Evolutionary conservation across 805 yeast genomes (phyloP).

Genomic region (Candida palmyrensis): DNA sequence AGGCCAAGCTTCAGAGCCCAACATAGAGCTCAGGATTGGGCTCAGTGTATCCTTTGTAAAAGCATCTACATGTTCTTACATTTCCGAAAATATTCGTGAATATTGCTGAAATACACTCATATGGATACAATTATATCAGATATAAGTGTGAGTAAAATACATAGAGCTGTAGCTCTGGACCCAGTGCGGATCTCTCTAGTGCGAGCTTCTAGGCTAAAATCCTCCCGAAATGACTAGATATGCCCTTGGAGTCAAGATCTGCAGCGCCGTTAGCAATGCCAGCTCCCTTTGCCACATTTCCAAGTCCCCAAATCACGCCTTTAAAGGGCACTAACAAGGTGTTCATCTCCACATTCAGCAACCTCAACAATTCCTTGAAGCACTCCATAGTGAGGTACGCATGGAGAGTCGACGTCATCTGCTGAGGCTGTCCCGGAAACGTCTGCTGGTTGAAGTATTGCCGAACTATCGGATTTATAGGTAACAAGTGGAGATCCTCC

Average conservation of each 20-base stretch:
- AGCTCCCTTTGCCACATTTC: slow-evolving; percentile 19
- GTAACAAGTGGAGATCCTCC: slow-evolving; percentile 60
- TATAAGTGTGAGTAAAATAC: no score
- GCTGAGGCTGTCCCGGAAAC: slow-evolving; percentile 24
- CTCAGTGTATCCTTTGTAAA: no score
- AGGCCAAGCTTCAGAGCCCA: no score
- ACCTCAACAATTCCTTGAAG: slow-evolving; percentile 49
- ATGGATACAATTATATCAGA: no score
- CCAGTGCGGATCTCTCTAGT: no score
- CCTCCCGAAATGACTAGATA: slow-evolving; percentile 27
- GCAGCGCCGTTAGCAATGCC: slow-evolving; percentile 16
- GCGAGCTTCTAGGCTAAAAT: no score
- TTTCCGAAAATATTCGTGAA: no score
- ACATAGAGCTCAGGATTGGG: no score
- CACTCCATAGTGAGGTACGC: slow-evolving; percentile 60
- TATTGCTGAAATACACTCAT: no score
- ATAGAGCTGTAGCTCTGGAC: no score
- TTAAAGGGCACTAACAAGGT: slow-evolving; percentile 19
- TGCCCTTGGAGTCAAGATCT: slow-evolving; percentile 12
- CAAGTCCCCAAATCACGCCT: slow-evolving; percentile 52
- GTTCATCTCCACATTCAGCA: slow-evolving; percentile 16
- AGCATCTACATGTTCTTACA: no score
- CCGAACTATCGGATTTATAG: slow-evolving; percentile 49
- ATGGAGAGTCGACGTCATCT: slow-evolving; percentile 51
- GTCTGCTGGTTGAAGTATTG: slow-evolving; percentile 24